phyloP scores from a whole-genome alignment of 768 basidiomycete genomes.

The Epithele typhae region DNA sequence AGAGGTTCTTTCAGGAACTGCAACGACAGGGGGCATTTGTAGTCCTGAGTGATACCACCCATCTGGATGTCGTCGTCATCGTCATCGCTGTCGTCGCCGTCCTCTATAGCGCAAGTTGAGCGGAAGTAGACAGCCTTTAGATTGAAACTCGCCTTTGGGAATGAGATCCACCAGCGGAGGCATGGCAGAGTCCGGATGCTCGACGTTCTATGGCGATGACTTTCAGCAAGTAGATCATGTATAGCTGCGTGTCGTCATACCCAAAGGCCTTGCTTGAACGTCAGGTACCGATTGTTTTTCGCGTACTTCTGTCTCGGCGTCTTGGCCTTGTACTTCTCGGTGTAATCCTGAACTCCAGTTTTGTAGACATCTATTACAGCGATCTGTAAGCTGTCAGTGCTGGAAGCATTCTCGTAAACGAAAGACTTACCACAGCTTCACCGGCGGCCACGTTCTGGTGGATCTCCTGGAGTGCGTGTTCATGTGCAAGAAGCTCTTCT shows the following conservation, averaged over 20 bases:
- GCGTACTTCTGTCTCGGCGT: slow-evolving; percentile 80
- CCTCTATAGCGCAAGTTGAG: slow-evolving; percentile 44
- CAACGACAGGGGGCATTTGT: slow-evolving; percentile 80
- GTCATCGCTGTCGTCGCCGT: slow-evolving; percentile 75
- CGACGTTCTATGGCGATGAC: slow-evolving; percentile 49
- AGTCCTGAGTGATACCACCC: slow-evolving; percentile 80
- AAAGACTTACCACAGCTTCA: slow-evolving; percentile 52
- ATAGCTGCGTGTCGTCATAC: slow-evolving; percentile 38
- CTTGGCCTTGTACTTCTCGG: slow-evolving; percentile 48
- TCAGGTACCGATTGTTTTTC: slow-evolving; percentile 51
- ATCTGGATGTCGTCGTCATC: slow-evolving; percentile 87
- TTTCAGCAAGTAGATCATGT: slow-evolving; percentile 2
- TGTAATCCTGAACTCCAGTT: slow-evolving; percentile 34
- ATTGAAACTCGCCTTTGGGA: slow-evolving; percentile 49
- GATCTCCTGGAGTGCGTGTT: slow-evolving; percentile 47
- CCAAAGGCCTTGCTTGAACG: slow-evolving; percentile 64
- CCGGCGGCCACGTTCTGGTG: slow-evolving; percentile 52
- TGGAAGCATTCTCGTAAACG: not conserved
- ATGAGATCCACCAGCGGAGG: slow-evolving; percentile 76
- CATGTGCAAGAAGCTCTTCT: slow-evolving; percentile 55
- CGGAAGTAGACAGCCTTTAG: not conserved
- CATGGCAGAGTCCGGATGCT: slow-evolving; percentile 62
- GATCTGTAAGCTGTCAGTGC: slow-evolving; percentile 33
- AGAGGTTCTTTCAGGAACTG: slow-evolving; percentile 64
- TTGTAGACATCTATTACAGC: slow-evolving; percentile 50